Percentiles rank a stretch among this genome's conserved stretches.
Conservation (phyloP, 768 basidiomycete genomes). For the Tylopilus balloui region DNA sequence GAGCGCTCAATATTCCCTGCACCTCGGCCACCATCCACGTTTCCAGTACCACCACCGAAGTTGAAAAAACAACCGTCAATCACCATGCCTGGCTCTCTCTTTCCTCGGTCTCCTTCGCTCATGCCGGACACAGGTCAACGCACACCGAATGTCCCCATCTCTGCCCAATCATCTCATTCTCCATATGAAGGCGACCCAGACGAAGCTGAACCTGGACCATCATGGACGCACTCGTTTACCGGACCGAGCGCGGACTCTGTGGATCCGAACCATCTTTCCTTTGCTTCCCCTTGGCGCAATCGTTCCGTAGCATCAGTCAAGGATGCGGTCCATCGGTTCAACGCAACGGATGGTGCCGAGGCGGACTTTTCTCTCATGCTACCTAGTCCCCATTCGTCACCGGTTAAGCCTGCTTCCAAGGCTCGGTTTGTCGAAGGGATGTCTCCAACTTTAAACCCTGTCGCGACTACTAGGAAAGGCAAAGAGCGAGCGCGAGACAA, state of each 20-base stretch:
- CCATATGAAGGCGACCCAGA: background rate
- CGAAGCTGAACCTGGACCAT: conserved; percentile 16
- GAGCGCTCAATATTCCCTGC: conserved; percentile 22
- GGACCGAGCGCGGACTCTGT: background rate
- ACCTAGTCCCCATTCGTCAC: conserved; percentile 41
- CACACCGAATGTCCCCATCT: background rate
- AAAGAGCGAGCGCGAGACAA: conserved; percentile 40
- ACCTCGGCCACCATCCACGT: conserved; percentile 6
- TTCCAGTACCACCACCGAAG: conserved; percentile 29
- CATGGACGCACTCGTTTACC: conserved; percentile 7
- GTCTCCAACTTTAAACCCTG: conserved; percentile 1
- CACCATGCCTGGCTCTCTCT: conserved; percentile 79
- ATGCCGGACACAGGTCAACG: conserved; percentile 34
- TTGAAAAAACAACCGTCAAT: conserved; percentile 37
- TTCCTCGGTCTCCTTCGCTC: conserved; percentile 67
- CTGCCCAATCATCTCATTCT: background rate
- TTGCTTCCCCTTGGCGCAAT: conserved; percentile 31
- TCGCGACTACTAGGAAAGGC: conserved; percentile 34
- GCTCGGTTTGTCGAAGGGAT: conserved; percentile 18
- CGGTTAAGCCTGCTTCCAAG: conserved; percentile 25
- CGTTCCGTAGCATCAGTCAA: conserved; percentile 41
- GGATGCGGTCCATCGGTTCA: conserved; percentile 48
- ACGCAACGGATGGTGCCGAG: conserved; percentile 37
- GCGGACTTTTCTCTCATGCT: conserved; percentile 50
- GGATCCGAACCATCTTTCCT: background rate